These are phyloP conservation scores for Tylopilus balloui DNA, from an alignment of 768 basidiomycete genomes.

Conservation along the genomic window DNA sequence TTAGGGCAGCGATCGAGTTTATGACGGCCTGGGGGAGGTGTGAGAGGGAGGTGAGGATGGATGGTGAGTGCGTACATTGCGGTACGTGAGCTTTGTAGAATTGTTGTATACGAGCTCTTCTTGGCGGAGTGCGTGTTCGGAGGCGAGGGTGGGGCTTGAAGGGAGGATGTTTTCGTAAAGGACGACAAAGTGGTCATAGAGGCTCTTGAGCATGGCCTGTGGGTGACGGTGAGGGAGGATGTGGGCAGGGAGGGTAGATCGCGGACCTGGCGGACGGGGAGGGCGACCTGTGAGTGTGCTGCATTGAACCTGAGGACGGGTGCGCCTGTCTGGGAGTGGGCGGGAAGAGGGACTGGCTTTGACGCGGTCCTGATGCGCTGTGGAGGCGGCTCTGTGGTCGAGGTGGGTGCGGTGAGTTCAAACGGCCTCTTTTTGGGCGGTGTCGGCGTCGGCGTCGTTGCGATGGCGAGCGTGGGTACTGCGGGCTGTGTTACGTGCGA, in stretches of 20 bases:
- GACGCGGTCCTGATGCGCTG: slow-evolving; percentile 59
- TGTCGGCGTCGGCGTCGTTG: not conserved
- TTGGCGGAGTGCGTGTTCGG: slow-evolving; percentile 76
- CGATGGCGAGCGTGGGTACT: slow-evolving; percentile 16
- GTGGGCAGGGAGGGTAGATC: not conserved
- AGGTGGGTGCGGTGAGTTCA: slow-evolving; percentile 22
- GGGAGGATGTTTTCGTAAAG: slow-evolving; percentile 59
- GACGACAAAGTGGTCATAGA: slow-evolving; percentile 68
- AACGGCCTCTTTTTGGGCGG: slow-evolving; percentile 46
- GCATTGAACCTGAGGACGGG: slow-evolving; percentile 65
- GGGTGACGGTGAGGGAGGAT: not conserved
- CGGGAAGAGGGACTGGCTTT: slow-evolving; percentile 33
- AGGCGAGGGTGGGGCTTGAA: slow-evolving; percentile 55
- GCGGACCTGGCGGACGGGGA: slow-evolving; percentile 70
- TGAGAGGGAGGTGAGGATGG: slow-evolving; percentile 7
- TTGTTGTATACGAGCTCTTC: slow-evolving; percentile 76
- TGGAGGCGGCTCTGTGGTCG: slow-evolving; percentile 47
- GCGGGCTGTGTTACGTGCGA: slow-evolving; percentile 46
- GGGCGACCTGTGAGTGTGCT: slow-evolving; percentile 63
- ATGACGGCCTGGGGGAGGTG: slow-evolving; percentile 43
- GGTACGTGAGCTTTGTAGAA: slow-evolving; percentile 75
- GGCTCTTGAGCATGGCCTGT: slow-evolving; percentile 67
- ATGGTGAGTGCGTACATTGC: slow-evolving; percentile 52
- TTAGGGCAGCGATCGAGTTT: slow-evolving; percentile 46
- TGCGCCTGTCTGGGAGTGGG: slow-evolving; percentile 44